These are phyloP conservation scores for Pyrus bretschneideri DNA, from an alignment of 306 rosid genomes.

Conservation along the genomic window DNA sequence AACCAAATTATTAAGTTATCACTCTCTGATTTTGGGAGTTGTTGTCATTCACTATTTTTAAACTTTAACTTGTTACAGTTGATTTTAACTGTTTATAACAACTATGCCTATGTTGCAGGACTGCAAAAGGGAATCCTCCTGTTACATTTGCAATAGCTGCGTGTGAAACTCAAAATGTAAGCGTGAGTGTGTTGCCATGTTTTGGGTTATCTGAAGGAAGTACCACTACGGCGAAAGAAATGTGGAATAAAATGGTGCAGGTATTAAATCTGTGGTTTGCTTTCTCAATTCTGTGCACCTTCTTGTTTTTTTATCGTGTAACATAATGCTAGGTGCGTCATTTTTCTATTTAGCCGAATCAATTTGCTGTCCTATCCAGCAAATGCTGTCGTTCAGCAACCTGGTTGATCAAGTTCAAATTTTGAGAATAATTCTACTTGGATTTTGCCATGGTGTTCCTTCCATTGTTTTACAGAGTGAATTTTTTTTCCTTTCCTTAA, in stretches of 20 bases:
- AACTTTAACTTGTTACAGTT: background rate
- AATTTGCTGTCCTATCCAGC: background rate
- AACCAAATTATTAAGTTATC: background rate
- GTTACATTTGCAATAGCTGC: conserved; percentile 91
- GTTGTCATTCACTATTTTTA: background rate
- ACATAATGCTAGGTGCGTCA: background rate
- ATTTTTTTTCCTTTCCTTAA: background rate
- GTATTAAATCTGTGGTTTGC: conserved; percentile 27
- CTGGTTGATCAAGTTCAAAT: background rate
- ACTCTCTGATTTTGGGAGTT: background rate
- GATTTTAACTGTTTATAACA: conserved; percentile 18
- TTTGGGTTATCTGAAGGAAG: conserved; percentile 89
- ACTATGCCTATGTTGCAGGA: conserved; percentile 54
- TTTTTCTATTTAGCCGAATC: background rate
- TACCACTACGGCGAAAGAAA: conserved; percentile 56
- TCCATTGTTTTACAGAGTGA: background rate
- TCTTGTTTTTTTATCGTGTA: conserved; percentile 11
- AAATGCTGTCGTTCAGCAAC: background rate
- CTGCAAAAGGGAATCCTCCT: conserved; percentile 88
- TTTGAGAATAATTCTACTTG: background rate
- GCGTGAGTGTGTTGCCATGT: conserved; percentile 78
- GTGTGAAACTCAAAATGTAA: conserved; percentile 94
- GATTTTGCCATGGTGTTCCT: background rate
- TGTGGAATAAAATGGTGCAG: conserved; percentile 86
- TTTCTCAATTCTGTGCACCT: conserved; percentile 4